A percentile compares a stretch with the other conserved stretches of the same genome.
Conservation (phyloP, 169 alveolate genomes). For the Theileria parva region DNA sequence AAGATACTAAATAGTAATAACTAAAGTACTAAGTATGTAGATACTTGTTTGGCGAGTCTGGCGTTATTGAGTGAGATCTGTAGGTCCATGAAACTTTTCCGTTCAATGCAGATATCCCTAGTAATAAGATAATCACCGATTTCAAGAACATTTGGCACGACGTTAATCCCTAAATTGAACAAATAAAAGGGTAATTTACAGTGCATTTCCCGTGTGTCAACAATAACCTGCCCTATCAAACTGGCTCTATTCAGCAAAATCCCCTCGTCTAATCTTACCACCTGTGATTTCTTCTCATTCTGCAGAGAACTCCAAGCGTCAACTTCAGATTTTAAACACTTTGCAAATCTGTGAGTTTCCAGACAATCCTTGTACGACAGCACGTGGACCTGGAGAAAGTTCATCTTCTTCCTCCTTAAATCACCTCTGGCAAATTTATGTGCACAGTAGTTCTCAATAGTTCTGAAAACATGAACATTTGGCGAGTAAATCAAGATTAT, state of each 20-base stretch:
- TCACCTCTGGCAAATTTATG: background rate
- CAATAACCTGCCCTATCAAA: conserved; percentile 59
- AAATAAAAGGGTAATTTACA: conserved; percentile 80
- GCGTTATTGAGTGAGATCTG: conserved; percentile 72
- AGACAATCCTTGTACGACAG: conserved; percentile 56
- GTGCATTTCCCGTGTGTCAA: conserved; percentile 79
- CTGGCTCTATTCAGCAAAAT: conserved; percentile 17
- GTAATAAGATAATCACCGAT: conserved; percentile 84
- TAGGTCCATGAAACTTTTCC: conserved; percentile 79
- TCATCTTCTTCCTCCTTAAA: background rate
- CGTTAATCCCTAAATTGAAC: conserved; percentile 74
- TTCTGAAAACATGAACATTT: conserved; percentile 51
- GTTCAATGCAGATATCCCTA: conserved; percentile 81
- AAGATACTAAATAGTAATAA: background rate
- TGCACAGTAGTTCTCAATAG: conserved; percentile 67
- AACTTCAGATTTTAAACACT: conserved; percentile 42
- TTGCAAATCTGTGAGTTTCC: conserved; percentile 57
- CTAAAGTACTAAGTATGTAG: background rate
- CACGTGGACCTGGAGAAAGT: conserved; percentile 41
- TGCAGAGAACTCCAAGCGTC: conserved; percentile 56
- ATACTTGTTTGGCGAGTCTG: conserved; percentile 77
- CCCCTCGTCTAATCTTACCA: conserved; percentile 43
- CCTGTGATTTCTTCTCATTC: conserved; percentile 35
- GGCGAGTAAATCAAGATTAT: conserved; percentile 48
- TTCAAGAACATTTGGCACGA: conserved; percentile 76